Conservation (phyloP, 805 yeast species). For the Lipomyces sp. region DNA sequence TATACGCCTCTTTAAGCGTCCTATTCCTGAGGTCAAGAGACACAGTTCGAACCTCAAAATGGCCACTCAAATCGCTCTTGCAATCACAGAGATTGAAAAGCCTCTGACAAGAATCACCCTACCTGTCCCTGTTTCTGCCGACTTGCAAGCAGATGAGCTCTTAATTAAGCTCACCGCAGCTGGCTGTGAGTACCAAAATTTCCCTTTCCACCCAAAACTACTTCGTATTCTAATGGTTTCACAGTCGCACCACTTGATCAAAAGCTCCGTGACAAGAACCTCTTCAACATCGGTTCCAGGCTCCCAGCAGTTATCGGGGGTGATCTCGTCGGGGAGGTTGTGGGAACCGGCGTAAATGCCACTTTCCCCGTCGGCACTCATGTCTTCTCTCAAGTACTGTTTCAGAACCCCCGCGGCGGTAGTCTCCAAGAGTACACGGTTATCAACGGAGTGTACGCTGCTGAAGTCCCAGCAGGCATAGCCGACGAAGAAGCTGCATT, state of each 20-base stretch:
- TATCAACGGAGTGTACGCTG: not conserved
- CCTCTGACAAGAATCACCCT: not conserved
- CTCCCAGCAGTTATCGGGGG: not conserved
- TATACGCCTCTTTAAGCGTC: no score
- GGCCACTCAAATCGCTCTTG: no score
- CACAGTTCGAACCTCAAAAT: no score
- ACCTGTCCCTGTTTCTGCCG: not conserved
- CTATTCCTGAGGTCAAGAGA: no score
- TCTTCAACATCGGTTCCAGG: not conserved
- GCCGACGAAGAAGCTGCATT: not conserved
- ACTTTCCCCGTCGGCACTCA: constrained; percentile 6
- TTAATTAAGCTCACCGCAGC: not conserved
- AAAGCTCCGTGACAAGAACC: not conserved
- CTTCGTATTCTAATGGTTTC: not conserved
- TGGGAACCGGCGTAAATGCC: not conserved
- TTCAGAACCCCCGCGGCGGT: not conserved
- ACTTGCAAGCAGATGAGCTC: not conserved
- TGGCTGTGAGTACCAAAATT: not conserved
- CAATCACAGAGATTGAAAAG: no score
- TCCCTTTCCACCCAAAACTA: not conserved
- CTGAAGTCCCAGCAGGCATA: not conserved
- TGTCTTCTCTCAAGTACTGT: not conserved
- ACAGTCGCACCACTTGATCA: not conserved
- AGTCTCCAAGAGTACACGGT: constrained; percentile 6
- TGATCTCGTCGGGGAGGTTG: not conserved